Base-by-base conservation (phyloP, 2,329 filamentous ascomycete genomes). In the Ascochyta pisi region DNA sequence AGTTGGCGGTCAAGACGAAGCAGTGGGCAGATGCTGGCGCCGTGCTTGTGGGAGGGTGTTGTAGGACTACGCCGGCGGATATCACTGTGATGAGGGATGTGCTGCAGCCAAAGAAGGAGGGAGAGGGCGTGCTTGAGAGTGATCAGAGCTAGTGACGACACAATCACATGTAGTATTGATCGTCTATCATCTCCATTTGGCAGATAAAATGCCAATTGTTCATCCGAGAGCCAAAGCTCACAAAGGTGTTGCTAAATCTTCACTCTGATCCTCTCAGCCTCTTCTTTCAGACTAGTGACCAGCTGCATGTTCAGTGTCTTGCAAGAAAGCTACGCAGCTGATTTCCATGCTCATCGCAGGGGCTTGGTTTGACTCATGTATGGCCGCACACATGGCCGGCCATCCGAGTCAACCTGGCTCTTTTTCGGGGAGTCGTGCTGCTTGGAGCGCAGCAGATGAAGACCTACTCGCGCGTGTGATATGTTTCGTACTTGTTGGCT, bases 31-130 rank as follows among this genome's bases (percentile, higher is more conserved):
- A 60, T 3, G 68, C 68, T 26, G 78, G 79, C 1, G 80, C 77
- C 9, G 70, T 69, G 50, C 51, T 81, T 40, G 73, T 82, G 44
- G 80, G 80, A 10, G 80, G 80, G 1, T 82, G 80, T 61, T 82
- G 80, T 68, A 69, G 79, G 49, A 81, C 77, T 13, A 76, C 73
- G 5, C 79, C 78, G 0, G 65, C 69, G 9, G 76, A 79, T 56
- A 76, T 80, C n/a, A 51, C 57, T 27, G 66, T 68, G 10, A 73
- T 79, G 62, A 52, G 54, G 39, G 54, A 65, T 40, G 63, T 67
- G 24, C 50, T 77, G 51, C 22, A 42, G 35, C 34, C 34, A 16
- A 45, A 46, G 35, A 31, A 23, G 23, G 37, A 47, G 40, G 23
- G 38, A 13, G 16, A 45, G 22, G n/a, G 22, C 22, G 15, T 40